Evolutionary conservation across 2,329 filamentous ascomycete genomes (phyloP).

Genomic region (Alternaria arborescens): DNA sequence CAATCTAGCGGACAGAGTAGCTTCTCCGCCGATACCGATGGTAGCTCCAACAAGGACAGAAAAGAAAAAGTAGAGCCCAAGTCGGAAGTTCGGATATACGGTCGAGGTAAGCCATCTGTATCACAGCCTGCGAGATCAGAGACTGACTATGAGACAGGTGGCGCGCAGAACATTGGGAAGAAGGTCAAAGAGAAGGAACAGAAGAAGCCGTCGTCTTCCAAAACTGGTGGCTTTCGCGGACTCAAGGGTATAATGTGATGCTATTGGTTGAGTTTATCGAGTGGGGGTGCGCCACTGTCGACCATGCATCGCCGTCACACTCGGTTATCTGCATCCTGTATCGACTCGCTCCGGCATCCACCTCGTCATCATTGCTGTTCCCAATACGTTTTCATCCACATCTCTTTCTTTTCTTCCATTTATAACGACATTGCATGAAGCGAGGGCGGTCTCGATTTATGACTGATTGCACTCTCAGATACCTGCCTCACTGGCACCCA

Average conservation of each 20-base stretch:
- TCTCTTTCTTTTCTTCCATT: slow-evolving; percentile 5
- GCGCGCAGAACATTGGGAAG: slow-evolving; percentile 64
- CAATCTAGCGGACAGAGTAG: slow-evolving; percentile 52
- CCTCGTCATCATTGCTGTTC: slow-evolving; percentile 5
- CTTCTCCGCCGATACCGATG: slow-evolving; percentile 50
- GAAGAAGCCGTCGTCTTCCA: slow-evolving; percentile 55
- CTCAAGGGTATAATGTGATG: slow-evolving; percentile 50
- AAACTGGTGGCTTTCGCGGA: slow-evolving; percentile 52
- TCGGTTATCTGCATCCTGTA: slow-evolving; percentile 3
- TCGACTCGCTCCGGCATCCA: background rate
- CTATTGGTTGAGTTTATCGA: background rate
- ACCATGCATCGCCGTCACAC: background rate
- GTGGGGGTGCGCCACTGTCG: background rate
- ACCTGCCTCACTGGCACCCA: background rate
- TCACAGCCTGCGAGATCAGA: slow-evolving; percentile 35
- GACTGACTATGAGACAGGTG: slow-evolving; percentile 50
- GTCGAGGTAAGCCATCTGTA: slow-evolving; percentile 58
- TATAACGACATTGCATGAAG: slow-evolving; percentile 3
- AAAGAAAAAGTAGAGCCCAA: slow-evolving; percentile 58
- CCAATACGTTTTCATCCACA: background rate
- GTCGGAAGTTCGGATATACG: slow-evolving; percentile 62
- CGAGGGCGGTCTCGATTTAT: background rate
- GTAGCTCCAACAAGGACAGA: slow-evolving; percentile 46
- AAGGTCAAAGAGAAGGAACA: slow-evolving; percentile 60
- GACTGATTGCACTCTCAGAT: slow-evolving; percentile 5